Conservation (phyloP, 2,329 filamentous ascomycete genomes). For the Penicillium thymicola region DNA sequence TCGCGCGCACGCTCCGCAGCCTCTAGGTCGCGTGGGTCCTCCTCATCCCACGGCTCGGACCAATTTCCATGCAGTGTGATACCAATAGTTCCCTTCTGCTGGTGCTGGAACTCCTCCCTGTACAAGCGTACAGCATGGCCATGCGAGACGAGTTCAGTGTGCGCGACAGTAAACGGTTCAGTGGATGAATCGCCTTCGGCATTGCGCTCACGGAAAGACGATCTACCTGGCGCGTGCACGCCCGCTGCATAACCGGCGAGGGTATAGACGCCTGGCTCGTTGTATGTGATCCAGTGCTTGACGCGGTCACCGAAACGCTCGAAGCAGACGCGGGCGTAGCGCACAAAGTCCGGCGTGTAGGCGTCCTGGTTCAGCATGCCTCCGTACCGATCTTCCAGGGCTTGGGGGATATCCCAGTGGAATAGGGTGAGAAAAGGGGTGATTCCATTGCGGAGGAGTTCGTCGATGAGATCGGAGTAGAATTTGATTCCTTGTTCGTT, state of each 20-base stretch:
- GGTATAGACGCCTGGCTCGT: slow-evolving; percentile 77
- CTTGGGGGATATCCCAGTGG: slow-evolving; percentile 79
- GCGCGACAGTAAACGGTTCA: slow-evolving; percentile 74
- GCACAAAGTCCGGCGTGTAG: slow-evolving; percentile 71
- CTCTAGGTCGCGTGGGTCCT: slow-evolving; percentile 66
- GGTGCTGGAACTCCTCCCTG: slow-evolving; percentile 70
- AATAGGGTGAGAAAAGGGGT: slow-evolving; percentile 74
- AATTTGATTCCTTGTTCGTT: slow-evolving; percentile 73
- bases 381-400: slow-evolving; percentile 70
- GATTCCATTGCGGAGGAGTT: slow-evolving; percentile 68
- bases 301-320: slow-evolving; percentile 67
- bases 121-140: slow-evolving; percentile 71
- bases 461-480: slow-evolving; percentile 72
- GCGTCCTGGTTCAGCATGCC: slow-evolving; percentile 72
- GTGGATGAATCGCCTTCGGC: slow-evolving; percentile 67
- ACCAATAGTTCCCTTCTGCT: slow-evolving; percentile 68
- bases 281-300: slow-evolving; percentile 82
- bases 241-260: slow-evolving; percentile 74
- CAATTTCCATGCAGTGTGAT: slow-evolving; percentile 77
- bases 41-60: slow-evolving; percentile 72
- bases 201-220: slow-evolving; percentile 67
- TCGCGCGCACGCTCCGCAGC: slow-evolving; percentile 73
- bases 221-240: slow-evolving; percentile 71
- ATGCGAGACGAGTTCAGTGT: slow-evolving; percentile 73
- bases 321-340: slow-evolving; percentile 74